These are phyloP conservation scores for Spergularia bocconei DNA, from an alignment of 148 eudicot species.

Conservation along the genomic window DNA sequence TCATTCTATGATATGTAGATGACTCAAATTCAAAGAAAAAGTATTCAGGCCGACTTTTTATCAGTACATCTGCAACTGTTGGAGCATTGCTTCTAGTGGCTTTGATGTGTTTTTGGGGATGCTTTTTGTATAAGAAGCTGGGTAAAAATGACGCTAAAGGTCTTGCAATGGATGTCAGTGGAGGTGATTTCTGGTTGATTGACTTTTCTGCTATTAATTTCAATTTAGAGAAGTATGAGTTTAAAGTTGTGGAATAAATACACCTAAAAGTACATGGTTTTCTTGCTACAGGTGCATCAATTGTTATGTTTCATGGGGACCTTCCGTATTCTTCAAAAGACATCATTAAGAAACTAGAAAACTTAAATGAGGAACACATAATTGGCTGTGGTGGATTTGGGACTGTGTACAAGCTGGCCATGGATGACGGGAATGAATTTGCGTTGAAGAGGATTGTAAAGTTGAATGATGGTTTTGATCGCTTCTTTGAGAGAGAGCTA, in stretches of 20 bases:
- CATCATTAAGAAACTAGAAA: slow-evolving; percentile 79
- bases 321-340: slow-evolving; percentile 94
- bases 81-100: slow-evolving; percentile 95
- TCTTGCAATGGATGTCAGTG: slow-evolving; percentile 82
- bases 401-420: slow-evolving; percentile 88
- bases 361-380: slow-evolving; percentile 79
- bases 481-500: slow-evolving; percentile 94
- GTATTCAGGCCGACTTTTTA: slow-evolving; percentile 72
- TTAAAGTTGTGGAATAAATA: background rate
- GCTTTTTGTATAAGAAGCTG: slow-evolving; percentile 89
- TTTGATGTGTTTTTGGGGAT: slow-evolving; percentile 99
- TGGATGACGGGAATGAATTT: slow-evolving; percentile 93
- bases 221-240: background rate
- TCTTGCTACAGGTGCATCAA: slow-evolving; percentile 76
- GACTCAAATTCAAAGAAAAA: slow-evolving; percentile 54
- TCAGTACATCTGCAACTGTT: slow-evolving; percentile 91
- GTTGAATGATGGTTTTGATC: slow-evolving; percentile 87
- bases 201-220: slow-evolving; percentile 1
- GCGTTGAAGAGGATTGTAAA: slow-evolving; percentile 89
- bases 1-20: slow-evolving; percentile 28
- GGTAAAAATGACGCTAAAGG: slow-evolving; percentile 75
- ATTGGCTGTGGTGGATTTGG: slow-evolving; percentile 97
- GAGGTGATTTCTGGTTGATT: slow-evolving; percentile 45
- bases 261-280: slow-evolving; percentile 13
- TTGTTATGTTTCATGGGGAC: slow-evolving; percentile 99